Evolutionary conservation across 2,329 filamentous ascomycete genomes (phyloP), one percentile per base, ranked within the genome.

Genomic region (Colletotrichum sansevieriae): DNA sequence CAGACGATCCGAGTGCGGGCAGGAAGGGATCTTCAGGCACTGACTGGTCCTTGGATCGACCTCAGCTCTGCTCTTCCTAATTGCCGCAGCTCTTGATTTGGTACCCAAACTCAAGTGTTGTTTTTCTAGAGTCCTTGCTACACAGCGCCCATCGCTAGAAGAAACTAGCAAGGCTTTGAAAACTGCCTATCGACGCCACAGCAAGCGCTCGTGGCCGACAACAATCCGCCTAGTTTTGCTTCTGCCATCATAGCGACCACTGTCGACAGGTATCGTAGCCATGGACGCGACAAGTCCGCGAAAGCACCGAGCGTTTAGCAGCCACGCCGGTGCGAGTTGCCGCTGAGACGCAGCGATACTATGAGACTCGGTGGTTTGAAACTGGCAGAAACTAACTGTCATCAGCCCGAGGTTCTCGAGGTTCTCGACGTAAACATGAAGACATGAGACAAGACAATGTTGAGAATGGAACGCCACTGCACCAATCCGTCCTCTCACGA

Each of bases 161-260:
- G 44, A 58, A n/a, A 35, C 35, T 59, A 43, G 62, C 22, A 35
- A 22, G 39, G 43, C 41, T 18, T 33, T 57, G 52, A 22, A 58
- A 57, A 58, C 52, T 43, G 41, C 43, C 61, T n/a, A 11, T 15
- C 18, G 51, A 43, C 44, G 62, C 62, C 62, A 65, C 52, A 8
- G 20, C 35, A 20, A 10, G 22, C 22, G 22, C 22, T 22, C 22
- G 22, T 22, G 22, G 22, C 25, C 10, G 35, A 5, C 35, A 39
- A 12, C 35, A 44, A 20, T 33, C 35, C n/a, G 7, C 18, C 43
- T 7, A 39, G 51, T 49, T 18, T 35, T 39, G 12, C 22, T 20
- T 18, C 7, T 33, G 29, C 44, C 51, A 25, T 39, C 35, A 39
- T 39, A 15, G 20, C 55, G 25, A 44, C 33, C 25, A 11, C 58